Base-by-base conservation (phyloP, 495 filamentous ascomycete genomes). In the Cladorrhinum samala region DNA sequence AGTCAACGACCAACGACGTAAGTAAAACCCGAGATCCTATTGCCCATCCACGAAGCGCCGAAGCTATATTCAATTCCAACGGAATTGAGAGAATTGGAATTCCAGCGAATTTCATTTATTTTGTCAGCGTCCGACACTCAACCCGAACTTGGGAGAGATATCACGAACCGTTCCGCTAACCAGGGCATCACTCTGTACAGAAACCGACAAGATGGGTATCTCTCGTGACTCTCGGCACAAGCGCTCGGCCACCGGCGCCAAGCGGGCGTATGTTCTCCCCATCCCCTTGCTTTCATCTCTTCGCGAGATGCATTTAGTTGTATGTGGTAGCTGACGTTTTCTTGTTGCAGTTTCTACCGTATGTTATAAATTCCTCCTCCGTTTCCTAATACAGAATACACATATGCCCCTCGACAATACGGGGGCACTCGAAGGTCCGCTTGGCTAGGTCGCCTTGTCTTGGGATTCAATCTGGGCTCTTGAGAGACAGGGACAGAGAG, bases 191-290 rank as follows among this genome's bases (percentile, higher is more conserved):
- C 47, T 24, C 11, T 46, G 24, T 45, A 19, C 58, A 76, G 70
- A 70, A 54, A 64, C 64, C 66, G 74, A 64, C 75, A 74, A 73
- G 62, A 97, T 97, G 92, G 92, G 92, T 97, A 96, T 97, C 78
- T 95, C 91, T 77, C 88, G 92, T 75, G 92, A 96, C 78, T 95
- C 89, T 68, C 89, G 92, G 79, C 92, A 97, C 84, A 97, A 97
- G 87, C 91, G 92, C 79, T 87, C 88, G 75, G 89, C 89, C 73
- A 90, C 92, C 67, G 92, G 92, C 80, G 92, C 92, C 64, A 96
- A 96, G 87, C 84, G 92, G 68, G 82, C 91, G 65, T 52, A 64
- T 58, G 63, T 66, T 46, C 38, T 33, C 38, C 40, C 49, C 23
- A 49, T 49, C 40, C 41, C 45, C 9, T 16, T 53, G 9, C 25